These are phyloP conservation scores for Tetrahymena elliotti DNA, from an alignment of 73 alveolate genomes.

Conservation along the genomic window DNA sequence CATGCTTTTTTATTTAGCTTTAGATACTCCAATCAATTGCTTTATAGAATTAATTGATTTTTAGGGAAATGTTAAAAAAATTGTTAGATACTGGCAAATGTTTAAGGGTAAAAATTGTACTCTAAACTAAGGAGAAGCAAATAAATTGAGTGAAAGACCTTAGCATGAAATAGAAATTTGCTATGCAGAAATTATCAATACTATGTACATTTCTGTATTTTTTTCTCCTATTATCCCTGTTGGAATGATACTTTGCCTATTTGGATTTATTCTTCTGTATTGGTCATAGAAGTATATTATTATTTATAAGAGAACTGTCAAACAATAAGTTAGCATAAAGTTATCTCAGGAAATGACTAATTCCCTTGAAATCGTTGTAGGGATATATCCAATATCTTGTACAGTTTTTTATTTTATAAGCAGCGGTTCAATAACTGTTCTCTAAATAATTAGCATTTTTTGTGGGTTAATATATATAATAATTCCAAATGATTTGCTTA, in stretches of 20 bases:
- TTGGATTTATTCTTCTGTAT: slow-evolving; percentile 12
- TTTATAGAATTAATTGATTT: background rate
- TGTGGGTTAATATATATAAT: background rate
- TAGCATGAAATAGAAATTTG: slow-evolving; percentile 20
- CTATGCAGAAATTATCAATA: slow-evolving; percentile 30
- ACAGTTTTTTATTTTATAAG: background rate
- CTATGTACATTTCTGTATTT: slow-evolving; percentile 23
- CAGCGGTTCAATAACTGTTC: background rate
- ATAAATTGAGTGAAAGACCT: slow-evolving; percentile 1
- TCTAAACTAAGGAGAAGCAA: background rate
- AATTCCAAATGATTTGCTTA: background rate
- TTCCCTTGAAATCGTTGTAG: background rate
- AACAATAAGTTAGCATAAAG: slow-evolving; percentile 2
- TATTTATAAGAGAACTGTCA: slow-evolving; percentile 1
- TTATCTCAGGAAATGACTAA: slow-evolving; percentile 26
- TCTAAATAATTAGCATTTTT: background rate
- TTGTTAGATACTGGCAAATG: background rate
- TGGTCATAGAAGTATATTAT: slow-evolving; percentile 25
- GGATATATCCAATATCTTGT: background rate
- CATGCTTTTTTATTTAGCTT: background rate
- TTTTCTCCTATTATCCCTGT: slow-evolving; percentile 15
- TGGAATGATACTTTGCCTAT: slow-evolving; percentile 3
- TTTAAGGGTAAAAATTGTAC: background rate
- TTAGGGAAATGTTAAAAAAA: background rate
- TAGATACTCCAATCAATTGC: background rate